Evolutionary conservation across 2,329 filamentous ascomycete species (phyloP).

Genomic region (Aspergillus sp.): DNA sequence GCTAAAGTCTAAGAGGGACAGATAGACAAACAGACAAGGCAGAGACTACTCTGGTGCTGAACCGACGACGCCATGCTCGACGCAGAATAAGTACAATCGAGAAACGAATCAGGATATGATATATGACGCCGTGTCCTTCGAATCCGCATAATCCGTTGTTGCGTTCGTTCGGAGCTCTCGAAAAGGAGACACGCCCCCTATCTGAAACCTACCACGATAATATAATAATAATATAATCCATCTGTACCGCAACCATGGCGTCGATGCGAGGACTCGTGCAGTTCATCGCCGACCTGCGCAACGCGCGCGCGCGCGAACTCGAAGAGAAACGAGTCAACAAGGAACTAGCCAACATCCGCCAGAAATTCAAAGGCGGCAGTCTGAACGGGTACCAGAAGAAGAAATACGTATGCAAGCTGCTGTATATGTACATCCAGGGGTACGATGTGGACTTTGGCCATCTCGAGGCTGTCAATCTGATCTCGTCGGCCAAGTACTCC

Average conservation of each 20-base stretch:
- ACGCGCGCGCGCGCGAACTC: conserved; percentile 86
- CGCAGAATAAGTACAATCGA: conserved; percentile 13
- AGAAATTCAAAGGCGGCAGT: conserved; percentile 95
- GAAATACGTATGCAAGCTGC: conserved; percentile 99
- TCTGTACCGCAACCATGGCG: conserved; percentile 26
- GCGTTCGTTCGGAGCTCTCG: not conserved
- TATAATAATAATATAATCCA: too few species aligned
- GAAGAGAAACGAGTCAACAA: conserved; percentile 99
- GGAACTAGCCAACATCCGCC: conserved; percentile 93
- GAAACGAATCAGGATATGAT: conserved; percentile 19
- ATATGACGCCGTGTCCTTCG: conserved; percentile 15
- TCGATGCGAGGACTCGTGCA: conserved; percentile 72
- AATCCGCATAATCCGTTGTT: not conserved
- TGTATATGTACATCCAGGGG: conserved; percentile 98
- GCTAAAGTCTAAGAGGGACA: too few species aligned
- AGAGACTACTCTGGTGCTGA: not conserved
- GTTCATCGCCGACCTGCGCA: conserved; percentile 94
- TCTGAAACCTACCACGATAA: not conserved
- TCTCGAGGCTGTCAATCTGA: conserved; percentile 93
- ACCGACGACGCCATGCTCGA: conserved; percentile 14
- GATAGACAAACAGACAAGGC: too few species aligned
- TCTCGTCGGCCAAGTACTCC: conserved; percentile 93
- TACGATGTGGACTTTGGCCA: conserved; percentile 99
- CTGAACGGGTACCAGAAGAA: conserved; percentile 98
- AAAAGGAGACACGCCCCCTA: conserved; percentile 1